A percentile compares a stretch with the other conserved stretches of the same genome.
phyloP scores from a whole-genome alignment of 116 monocot species.

The Phalaenopsis hybrid region DNA sequence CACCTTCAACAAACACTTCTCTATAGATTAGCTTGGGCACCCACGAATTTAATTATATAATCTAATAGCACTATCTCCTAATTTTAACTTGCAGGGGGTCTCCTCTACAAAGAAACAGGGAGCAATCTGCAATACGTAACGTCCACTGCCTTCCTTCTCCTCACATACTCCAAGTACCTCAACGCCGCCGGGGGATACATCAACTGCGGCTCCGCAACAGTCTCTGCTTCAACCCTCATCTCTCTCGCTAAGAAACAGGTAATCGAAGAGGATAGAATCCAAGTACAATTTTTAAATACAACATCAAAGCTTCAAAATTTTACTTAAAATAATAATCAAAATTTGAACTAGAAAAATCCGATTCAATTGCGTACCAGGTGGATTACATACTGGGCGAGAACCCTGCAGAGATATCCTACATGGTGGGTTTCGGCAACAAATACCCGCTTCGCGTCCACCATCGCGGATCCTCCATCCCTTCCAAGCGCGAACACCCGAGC shows the following conservation, averaged over 20 bases:
- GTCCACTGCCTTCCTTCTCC: conserved; percentile 39
- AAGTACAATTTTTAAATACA: too few relatives aligned
- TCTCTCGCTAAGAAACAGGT: conserved; percentile 24
- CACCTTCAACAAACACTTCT: too few relatives aligned
- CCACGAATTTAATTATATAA: too few relatives aligned
- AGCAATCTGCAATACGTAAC: conserved; percentile 75
- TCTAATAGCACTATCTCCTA: too few relatives aligned
- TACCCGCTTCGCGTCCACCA: conserved; percentile 66
- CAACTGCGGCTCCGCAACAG: conserved; percentile 27
- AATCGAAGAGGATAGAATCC: too few relatives aligned
- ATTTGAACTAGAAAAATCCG: too few relatives aligned
- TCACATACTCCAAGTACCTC: conserved; percentile 67
- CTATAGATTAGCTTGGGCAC: too few relatives aligned
- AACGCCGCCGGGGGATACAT: conserved; percentile 17
- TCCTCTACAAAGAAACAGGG: conserved; percentile 47
- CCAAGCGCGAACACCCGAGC: conserved; percentile 24
- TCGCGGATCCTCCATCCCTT: conserved; percentile 56
- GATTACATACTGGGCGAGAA: conserved; percentile 69
- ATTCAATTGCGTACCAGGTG: conserved; percentile 24
- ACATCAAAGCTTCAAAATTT: too few relatives aligned
- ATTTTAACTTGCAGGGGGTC: conserved; percentile 36
- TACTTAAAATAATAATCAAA: too few relatives aligned
- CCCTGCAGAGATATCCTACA: conserved; percentile 59
- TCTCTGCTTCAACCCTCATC: conserved; percentile 37
- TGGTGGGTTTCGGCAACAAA: conserved; percentile 59